Percentiles rank a stretch among this genome's conserved stretches.
phyloP scores from a whole-genome alignment of 2,329 filamentous ascomycete genomes.

The Fusarium liriodendri region DNA sequence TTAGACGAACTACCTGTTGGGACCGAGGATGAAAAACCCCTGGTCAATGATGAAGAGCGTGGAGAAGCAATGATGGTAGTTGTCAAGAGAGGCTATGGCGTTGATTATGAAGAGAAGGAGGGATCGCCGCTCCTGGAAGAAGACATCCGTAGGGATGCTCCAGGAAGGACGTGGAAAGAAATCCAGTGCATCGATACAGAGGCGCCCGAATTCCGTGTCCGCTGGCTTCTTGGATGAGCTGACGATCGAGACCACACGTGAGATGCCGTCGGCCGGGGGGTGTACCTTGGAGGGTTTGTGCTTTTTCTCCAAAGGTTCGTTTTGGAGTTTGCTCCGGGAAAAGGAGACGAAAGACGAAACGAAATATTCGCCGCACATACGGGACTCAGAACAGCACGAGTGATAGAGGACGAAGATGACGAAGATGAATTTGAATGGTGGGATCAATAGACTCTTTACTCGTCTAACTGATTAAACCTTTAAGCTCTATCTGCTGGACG shows the following conservation, averaged over 20 bases:
- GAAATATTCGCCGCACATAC: not conserved
- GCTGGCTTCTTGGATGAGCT: not conserved
- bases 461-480: not conserved
- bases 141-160: not conserved
- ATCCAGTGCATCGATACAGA: not conserved
- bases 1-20: not conserved
- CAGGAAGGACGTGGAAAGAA: not conserved
- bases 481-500: too few relatives aligned
- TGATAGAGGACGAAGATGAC: not conserved
- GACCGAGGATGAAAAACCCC: not conserved
- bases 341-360: not conserved
- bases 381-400: not conserved
- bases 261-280: conserved; percentile 29
- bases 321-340: conserved; percentile 1
- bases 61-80: not conserved
- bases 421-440: not conserved
- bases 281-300: not conserved
- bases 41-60: not conserved
- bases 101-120: not conserved
- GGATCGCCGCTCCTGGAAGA: not conserved
- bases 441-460: not conserved
- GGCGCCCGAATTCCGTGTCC: too few relatives aligned
- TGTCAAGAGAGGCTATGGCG: not conserved
- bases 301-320: conserved; percentile 15
- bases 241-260: conserved; percentile 20